Percentiles rank a stretch among this genome's conserved stretches.
phyloP scores from a whole-genome alignment of 2,329 filamentous ascomycete genomes.

The Xylaria sp. region DNA sequence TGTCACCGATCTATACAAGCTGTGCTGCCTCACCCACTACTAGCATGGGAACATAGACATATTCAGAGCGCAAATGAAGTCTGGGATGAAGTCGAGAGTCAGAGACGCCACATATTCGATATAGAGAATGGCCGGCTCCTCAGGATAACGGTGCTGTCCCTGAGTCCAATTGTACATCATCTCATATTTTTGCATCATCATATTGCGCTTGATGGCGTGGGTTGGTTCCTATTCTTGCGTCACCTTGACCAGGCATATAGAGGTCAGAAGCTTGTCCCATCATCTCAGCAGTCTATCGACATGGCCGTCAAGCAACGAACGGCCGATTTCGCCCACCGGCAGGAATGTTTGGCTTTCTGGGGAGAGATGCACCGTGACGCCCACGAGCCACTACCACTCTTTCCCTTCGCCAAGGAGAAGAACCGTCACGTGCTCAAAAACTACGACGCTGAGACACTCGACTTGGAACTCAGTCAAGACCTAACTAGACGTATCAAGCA shows the following conservation, averaged over 20 bases:
- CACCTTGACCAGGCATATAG: slow-evolving; percentile 1
- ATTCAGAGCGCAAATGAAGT: not conserved
- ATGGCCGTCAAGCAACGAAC: slow-evolving; percentile 10
- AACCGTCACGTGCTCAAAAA: not conserved
- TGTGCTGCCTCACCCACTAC: not conserved
- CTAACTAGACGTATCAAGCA: not conserved
- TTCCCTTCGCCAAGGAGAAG: slow-evolving; percentile 7
- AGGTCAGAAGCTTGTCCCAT: not conserved
- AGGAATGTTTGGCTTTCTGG: slow-evolving; percentile 15
- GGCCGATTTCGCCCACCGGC: not conserved
- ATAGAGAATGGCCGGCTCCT: slow-evolving; percentile 14
- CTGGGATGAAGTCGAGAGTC: not conserved
- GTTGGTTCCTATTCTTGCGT: not conserved
- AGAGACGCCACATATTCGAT: slow-evolving; percentile 7
- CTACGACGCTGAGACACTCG: not conserved
- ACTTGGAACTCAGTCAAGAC: not conserved
- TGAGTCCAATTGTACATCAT: not conserved
- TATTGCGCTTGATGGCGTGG: slow-evolving; percentile 16
- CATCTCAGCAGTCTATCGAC: slow-evolving; percentile 13
- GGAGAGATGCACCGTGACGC: not conserved
- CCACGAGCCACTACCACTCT: slow-evolving; percentile 17
- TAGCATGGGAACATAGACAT: not conserved
- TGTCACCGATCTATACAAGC: slow-evolving; percentile 6
- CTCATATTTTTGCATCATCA: slow-evolving; percentile 25
- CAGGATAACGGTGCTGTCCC: slow-evolving; percentile 4